phyloP scores from a whole-genome alignment of 202 grass and related monocot species.

The Dendrocalamus latiflorus region DNA sequence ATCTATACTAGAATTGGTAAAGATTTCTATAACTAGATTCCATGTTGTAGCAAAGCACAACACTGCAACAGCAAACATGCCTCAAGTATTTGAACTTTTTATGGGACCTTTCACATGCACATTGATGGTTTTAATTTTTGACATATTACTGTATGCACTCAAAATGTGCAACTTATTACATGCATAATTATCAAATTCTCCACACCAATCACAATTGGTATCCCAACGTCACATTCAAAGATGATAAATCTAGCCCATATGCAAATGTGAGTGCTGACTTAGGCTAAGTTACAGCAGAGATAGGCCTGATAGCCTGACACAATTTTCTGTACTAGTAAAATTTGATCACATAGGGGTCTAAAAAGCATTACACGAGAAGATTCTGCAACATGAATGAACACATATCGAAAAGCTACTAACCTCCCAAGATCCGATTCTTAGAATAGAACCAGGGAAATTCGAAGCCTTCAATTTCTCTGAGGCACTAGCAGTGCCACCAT shows the following conservation, averaged over 20 bases:
- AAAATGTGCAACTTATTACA: not conserved
- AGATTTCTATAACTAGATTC: not conserved
- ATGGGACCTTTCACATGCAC: not conserved
- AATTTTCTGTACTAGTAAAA: not conserved
- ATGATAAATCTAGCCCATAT: not conserved
- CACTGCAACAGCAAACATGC: not conserved
- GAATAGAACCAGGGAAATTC: conserved; percentile 76
- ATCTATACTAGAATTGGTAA: not conserved
- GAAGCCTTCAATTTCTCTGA: conserved; percentile 82
- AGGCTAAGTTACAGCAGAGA: not conserved
- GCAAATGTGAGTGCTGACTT: not conserved
- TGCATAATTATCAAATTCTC: not conserved
- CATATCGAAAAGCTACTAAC: conserved; percentile 18
- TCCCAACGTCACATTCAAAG: not conserved
- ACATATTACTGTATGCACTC: not conserved
- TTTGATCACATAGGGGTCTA: not conserved
- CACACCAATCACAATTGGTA: not conserved
- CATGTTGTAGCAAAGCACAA: not conserved
- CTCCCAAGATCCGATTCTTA: conserved; percentile 83
- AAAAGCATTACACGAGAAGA: not conserved
- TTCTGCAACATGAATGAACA: not conserved
- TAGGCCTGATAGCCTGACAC: not conserved
- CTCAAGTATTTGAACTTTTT: not conserved
- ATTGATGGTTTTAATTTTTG: not conserved
- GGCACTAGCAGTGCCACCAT: not conserved